Evolutionary conservation across 2,329 filamentous ascomycete species (phyloP).

Genomic region (Rhynchosporium agropyri): DNA sequence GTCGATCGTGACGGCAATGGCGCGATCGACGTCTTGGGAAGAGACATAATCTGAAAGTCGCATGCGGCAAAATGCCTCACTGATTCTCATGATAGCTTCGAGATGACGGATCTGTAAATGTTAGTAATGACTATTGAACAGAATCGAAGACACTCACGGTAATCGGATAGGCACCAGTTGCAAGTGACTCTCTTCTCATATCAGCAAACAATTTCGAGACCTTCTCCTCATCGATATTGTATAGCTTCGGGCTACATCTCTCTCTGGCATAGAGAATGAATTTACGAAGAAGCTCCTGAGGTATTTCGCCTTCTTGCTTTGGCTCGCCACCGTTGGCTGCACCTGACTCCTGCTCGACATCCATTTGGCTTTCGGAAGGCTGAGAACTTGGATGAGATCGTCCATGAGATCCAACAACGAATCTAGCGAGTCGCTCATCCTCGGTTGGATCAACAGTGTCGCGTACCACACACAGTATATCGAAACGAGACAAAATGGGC

Average conservation of each 20-base stretch:
- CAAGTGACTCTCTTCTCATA: slow-evolving; percentile 89
- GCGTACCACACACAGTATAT: slow-evolving; percentile 93
- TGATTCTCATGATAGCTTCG: slow-evolving; percentile 95
- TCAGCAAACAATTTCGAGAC: slow-evolving; percentile 91
- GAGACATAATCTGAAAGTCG: slow-evolving; percentile 95
- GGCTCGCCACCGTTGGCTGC: slow-evolving; percentile 49
- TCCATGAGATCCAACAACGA: slow-evolving; percentile 93
- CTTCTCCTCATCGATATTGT: slow-evolving; percentile 98
- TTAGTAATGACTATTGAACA: slow-evolving; percentile 22
- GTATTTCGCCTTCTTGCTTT: slow-evolving; percentile 71
- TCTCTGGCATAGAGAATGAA: slow-evolving; percentile 96
- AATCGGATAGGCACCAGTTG: slow-evolving; percentile 95
- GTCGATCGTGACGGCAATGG: slow-evolving; percentile 94
- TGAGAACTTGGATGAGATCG: slow-evolving; percentile 75
- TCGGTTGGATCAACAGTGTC: slow-evolving; percentile 92
- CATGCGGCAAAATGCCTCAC: slow-evolving; percentile 96
- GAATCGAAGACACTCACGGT: slow-evolving; percentile 66
- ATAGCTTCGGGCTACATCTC: slow-evolving; percentile 86
- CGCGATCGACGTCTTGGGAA: slow-evolving; percentile 88
- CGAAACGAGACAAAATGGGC: slow-evolving; percentile 96
- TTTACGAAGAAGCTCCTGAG: slow-evolving; percentile 88
- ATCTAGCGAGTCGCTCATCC: slow-evolving; percentile 89
- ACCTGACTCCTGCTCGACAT: slow-evolving; percentile 59
- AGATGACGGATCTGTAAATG: slow-evolving; percentile 81
- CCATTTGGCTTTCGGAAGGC: slow-evolving; percentile 56